phyloP scores from a whole-genome alignment of 176 grass and related monocot species.

The Avena insularis region DNA sequence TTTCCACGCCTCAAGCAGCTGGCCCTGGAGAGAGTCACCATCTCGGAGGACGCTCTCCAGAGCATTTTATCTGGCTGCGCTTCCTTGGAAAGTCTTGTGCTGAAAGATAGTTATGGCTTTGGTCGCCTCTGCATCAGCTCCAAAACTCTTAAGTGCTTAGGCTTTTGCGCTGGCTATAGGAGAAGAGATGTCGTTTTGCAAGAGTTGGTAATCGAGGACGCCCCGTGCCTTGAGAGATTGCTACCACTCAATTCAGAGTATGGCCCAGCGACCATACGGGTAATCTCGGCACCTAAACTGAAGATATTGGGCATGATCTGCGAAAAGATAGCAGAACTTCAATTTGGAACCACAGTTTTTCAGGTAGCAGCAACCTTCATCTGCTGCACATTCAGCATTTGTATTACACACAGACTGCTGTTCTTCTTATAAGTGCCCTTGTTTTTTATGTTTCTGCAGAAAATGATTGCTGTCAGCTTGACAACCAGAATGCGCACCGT shows the following conservation, averaged over 20 bases:
- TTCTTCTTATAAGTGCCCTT: not conserved
- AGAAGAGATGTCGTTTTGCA: not conserved
- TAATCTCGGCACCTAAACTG: conserved; percentile 6
- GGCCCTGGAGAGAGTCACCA: not conserved
- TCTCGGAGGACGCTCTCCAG: not conserved
- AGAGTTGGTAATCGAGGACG: not conserved
- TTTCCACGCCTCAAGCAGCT: not conserved
- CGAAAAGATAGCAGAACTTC: not conserved
- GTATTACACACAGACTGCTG: not conserved
- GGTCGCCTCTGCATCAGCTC: not conserved
- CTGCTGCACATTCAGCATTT: not conserved
- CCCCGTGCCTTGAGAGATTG: conserved; percentile 3
- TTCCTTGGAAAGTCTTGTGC: conserved; percentile 2
- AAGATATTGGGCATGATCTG: not conserved
- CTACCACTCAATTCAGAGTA: not conserved
- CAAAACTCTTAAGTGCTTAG: not conserved
- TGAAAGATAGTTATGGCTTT: not conserved
- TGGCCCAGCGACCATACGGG: not conserved
- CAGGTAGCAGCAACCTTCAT: not conserved
- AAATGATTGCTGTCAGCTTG: not conserved
- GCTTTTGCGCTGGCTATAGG: not conserved
- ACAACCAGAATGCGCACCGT: not conserved
- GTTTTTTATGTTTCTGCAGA: not conserved
- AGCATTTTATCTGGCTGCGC: not conserved
- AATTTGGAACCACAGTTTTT: not conserved